A percentile compares a stretch with the other conserved stretches of the same genome.
Evolutionary conservation across 768 basidiomycete species (phyloP).

Genomic region (Lentinula lateritia): DNA sequence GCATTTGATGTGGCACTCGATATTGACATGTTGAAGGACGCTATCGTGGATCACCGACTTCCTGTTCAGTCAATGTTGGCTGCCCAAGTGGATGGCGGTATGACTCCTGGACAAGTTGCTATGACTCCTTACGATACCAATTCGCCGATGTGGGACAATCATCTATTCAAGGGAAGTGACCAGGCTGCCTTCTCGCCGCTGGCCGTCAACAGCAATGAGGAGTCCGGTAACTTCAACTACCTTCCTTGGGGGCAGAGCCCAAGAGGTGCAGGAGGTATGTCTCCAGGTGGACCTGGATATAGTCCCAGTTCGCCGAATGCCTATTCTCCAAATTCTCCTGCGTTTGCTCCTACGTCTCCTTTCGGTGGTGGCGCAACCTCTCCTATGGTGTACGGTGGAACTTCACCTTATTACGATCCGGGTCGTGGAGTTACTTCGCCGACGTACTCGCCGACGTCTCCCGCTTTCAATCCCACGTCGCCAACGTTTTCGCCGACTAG

Average conservation of each 20-base stretch:
- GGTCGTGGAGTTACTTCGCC: constrained; percentile 70
- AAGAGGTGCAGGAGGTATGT: constrained; percentile 75
- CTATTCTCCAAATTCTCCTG: constrained; percentile 85
- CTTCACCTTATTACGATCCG: constrained; percentile 77
- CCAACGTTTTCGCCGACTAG: constrained; percentile 84
- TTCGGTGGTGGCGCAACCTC: constrained; percentile 72
- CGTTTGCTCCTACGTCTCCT: constrained; percentile 79
- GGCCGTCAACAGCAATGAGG: constrained; percentile 81
- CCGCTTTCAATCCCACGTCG: constrained; percentile 75
- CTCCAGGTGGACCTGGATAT: constrained; percentile 82
- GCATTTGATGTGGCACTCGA: constrained; percentile 94
- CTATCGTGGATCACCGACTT: constrained; percentile 92
- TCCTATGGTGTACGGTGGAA: constrained; percentile 75
- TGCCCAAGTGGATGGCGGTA: constrained; percentile 77
- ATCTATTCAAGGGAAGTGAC: constrained; percentile 76
- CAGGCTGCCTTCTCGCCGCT: constrained; percentile 94
- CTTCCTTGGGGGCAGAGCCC: constrained; percentile 86
- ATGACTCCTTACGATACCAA: constrained; percentile 97
- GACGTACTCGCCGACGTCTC: constrained; percentile 85
- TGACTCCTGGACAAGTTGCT: constrained; percentile 87
- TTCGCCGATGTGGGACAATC: constrained; percentile 79
- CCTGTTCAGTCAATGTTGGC: constrained; percentile 79
- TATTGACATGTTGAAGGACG: constrained; percentile 97
- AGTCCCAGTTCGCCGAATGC: constrained; percentile 88
- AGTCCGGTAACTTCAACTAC: constrained; percentile 65